Percentiles rank a stretch among this genome's conserved stretches.
Conservation (phyloP, 441 rosid genomes). For the Adansonia grandidieri region DNA sequence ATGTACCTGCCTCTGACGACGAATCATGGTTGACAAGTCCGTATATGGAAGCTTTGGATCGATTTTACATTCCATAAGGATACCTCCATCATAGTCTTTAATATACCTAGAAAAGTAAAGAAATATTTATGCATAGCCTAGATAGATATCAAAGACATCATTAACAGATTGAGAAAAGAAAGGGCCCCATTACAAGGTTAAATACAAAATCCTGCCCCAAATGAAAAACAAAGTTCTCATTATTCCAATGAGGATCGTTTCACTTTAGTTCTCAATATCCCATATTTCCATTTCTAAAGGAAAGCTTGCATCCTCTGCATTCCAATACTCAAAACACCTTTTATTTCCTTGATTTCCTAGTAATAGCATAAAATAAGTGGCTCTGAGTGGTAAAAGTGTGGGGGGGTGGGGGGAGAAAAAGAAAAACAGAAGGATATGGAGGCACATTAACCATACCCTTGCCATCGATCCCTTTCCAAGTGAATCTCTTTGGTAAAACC, state of each 20-base stretch:
- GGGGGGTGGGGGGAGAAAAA: not conserved
- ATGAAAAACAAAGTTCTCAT: not conserved
- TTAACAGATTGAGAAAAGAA: not conserved
- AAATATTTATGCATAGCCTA: slow-evolving; percentile 19
- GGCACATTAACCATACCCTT: slow-evolving; percentile 69
- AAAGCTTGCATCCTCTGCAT: not conserved
- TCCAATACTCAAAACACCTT: not conserved
- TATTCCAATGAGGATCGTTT: not conserved
- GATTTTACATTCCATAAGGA: slow-evolving; percentile 98
- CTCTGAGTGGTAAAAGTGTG: not conserved
- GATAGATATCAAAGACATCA: not conserved
- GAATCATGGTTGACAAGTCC: slow-evolving; percentile 90
- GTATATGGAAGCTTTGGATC: slow-evolving; percentile 98
- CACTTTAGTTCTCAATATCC: slow-evolving; percentile 1
- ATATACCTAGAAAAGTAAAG: slow-evolving; percentile 60
- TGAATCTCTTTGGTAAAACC: slow-evolving; percentile 98
- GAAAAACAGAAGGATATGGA: not conserved
- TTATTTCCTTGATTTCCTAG: not conserved
- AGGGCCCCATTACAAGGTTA: not conserved
- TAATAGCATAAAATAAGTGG: not conserved
- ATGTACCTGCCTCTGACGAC: slow-evolving; percentile 84
- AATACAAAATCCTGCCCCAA: not conserved
- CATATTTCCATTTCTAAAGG: slow-evolving; percentile 5
- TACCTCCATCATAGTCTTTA: slow-evolving; percentile 99
- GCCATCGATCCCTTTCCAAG: slow-evolving; percentile 98